Percentiles rank a stretch among this genome's conserved stretches.
Evolutionary conservation across 164 flowering plant genomes (phyloP).

Genomic region (Piper longum): DNA sequence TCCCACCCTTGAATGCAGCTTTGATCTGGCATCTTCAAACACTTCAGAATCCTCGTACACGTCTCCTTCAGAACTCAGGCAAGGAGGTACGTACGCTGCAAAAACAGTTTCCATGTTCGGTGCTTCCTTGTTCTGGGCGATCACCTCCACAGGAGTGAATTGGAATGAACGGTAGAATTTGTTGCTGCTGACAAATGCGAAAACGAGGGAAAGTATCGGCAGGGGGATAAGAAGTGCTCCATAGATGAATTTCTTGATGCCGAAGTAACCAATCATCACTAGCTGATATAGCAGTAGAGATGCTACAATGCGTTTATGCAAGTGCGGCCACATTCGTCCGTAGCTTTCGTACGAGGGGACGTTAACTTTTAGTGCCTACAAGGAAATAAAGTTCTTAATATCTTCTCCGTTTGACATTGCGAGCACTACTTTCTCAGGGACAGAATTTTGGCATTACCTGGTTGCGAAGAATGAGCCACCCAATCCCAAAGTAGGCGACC

Average conservation of each 20-base stretch:
- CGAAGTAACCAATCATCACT: slow-evolving; percentile 70
- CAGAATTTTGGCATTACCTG: slow-evolving; percentile 32
- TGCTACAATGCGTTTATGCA: slow-evolving; percentile 50
- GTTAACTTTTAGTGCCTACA: slow-evolving; percentile 75
- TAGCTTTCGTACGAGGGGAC: slow-evolving; percentile 85
- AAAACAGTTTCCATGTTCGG: slow-evolving; percentile 53
- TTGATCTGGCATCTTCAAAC: slow-evolving; percentile 37
- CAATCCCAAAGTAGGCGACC: slow-evolving; percentile 65
- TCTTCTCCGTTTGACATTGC: not conserved
- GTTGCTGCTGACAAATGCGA: slow-evolving; percentile 33
- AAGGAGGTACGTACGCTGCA: slow-evolving; percentile 52
- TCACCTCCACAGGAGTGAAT: slow-evolving; percentile 55
- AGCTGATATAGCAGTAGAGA: slow-evolving; percentile 58
- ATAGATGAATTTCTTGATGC: slow-evolving; percentile 31
- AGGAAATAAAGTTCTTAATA: not conserved
- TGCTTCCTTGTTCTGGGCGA: slow-evolving; percentile 30
- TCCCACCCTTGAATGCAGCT: slow-evolving; percentile 12
- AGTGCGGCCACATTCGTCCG: slow-evolving; percentile 96
- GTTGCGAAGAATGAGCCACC: slow-evolving; percentile 86
- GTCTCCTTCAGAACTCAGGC: slow-evolving; percentile 33
- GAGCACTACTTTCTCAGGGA: no score
- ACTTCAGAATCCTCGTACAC: slow-evolving; percentile 20
- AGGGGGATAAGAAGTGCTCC: slow-evolving; percentile 46
- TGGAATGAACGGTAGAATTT: slow-evolving; percentile 52
- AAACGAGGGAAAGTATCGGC: slow-evolving; percentile 40